Percentiles rank a stretch among this genome's conserved stretches.
These are phyloP conservation scores for Ceratobasidium sp. DNA, from an alignment of 1,284 basidiomycete genomes.

Conservation along the genomic window DNA sequence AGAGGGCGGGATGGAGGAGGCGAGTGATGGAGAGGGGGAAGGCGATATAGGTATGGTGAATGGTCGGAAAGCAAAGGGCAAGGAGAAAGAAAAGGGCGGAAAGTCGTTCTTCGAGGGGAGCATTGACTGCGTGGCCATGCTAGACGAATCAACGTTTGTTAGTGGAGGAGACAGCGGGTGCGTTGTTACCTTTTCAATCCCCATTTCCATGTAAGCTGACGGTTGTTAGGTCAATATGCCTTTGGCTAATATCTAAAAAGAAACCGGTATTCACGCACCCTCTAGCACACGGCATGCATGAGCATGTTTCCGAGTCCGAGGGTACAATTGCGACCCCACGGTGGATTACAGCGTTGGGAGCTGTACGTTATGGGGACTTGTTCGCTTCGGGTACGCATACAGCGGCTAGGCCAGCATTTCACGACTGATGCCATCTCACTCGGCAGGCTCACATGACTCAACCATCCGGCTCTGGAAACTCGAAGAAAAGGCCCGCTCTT, in stretches of 20 bases:
- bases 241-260: constrained; percentile 96
- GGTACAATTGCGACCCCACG: constrained; percentile 81
- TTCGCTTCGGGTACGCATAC: constrained; percentile 81
- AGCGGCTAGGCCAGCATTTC: constrained; percentile 11
- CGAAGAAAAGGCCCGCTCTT: constrained; percentile 78
- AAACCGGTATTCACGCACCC: constrained; percentile 90
- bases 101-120: constrained; percentile 85
- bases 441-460: constrained; percentile 90
- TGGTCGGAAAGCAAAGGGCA: constrained; percentile 54
- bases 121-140: constrained; percentile 91
- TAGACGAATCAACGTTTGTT: constrained; percentile 92
- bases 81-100: constrained; percentile 57
- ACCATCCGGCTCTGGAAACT: constrained; percentile 90
- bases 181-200: constrained; percentile 53
- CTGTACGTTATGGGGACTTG: constrained; percentile 88
- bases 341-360: constrained; percentile 89
- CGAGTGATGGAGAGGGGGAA: constrained; percentile 62
- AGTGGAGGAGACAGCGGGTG: constrained; percentile 97
- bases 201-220: neutral
- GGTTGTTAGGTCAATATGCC: constrained; percentile 76
- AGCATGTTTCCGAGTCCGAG: constrained; percentile 73
- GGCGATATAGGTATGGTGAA: constrained; percentile 55
- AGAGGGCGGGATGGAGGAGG: constrained; percentile 77
- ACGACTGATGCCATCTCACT: constrained; percentile 45
- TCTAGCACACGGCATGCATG: constrained; percentile 87